Evolutionary conservation across 2,329 filamentous ascomycete genomes (phyloP), one percentile per base, ranked within the genome.

Genomic region (Epichloe uncinata): DNA sequence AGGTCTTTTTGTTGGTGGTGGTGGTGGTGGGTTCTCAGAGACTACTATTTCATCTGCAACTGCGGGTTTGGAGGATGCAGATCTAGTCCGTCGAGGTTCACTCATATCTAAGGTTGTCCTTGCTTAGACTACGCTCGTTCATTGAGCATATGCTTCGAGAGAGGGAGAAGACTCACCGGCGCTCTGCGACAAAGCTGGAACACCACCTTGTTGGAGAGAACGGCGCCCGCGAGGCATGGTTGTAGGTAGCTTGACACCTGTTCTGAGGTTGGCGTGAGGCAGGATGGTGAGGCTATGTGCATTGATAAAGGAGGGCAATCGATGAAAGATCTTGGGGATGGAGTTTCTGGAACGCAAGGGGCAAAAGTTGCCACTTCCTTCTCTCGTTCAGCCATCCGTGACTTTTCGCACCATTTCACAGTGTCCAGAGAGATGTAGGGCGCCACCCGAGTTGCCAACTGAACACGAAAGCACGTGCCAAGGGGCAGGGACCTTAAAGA

Each of bases 391-490:
- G 42, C 40, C 43, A 37, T 37, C 36, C 52, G 52, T 57, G 53
- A 53, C 47, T 53, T 45, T 33, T 37, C 45, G 50, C 48, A 50
- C 60, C 53, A 55, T 56, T 58, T 57, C 63, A 67, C 64, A 61
- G 54, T 61, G 59, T 60, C 57, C 46, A 54, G 52, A 54, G 16
- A 54, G 11, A 9, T 9, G 34, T 8, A 40, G 34, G 33, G 30
- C 44, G 49, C 42, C 51, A 45, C 22, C 42, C 57, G 60, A 57
- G 58, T 56, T 61, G 49, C 49, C 57, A 55, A 56, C 56, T 59
- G n/a, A 57, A 63, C 64, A 60, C 62, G 65, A 60, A 61, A 53
- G 59, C 62, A 63, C 62, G 60, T 65, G 62, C 49, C n/a, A 12
- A n/a, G 35, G 33, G 33, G 15, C 34, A 9, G 20, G 35, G 16